Evolutionary conservation across 208 protist genomes (phyloP), one percentile per base, ranked within the genome.

Genomic region (Crithidia expoeki): DNA sequence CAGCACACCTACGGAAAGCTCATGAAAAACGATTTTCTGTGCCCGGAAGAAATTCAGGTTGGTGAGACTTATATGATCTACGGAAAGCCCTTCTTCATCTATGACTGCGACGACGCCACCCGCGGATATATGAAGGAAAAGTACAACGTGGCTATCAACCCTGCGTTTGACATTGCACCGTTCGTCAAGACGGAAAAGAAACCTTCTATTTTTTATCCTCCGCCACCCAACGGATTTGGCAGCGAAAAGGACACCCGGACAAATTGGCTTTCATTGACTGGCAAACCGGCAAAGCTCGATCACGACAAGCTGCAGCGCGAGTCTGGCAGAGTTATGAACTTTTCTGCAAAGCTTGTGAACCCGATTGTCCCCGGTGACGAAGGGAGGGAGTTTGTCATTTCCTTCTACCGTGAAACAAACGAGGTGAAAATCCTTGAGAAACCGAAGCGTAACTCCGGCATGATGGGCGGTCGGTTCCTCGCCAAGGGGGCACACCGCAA

Each of bases 211-310:
- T 94, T 94, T 55, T 90, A 94, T 66, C 88, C 91, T 11, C 96
- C 96, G n/a, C 89, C 93, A 52, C 91, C 91, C 28, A 94, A 94
- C 75, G 91, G 92, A 1, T 94, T 97, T 77, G 93, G 94, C 9
- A 92, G 86, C 38, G 89, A 98, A 59, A 75, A 76, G 61, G 94
- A 97, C 69, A 85, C 84, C 23, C 81, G 94, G 30, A 83, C 75
- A 30, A 94, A 84, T 51, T 94, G 87, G 89, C 67, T 93, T 10
- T 75, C 81, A n/a, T 80, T 98, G 52, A 84, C 75, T 10, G 81
- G 76, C 33, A 93, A 94, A 65, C 81, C 94, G 9, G 79, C 86
- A 23, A 58, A 75, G 33, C 62, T 74, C 21, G 86, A 98, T 62
- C 68, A 89, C 40, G 83, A 72, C 12, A 88, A 93, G 80, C 33